phyloP scores from a whole-genome alignment of 2,329 filamentous ascomycete species.

The Colletotrichum neosansevieriae region DNA sequence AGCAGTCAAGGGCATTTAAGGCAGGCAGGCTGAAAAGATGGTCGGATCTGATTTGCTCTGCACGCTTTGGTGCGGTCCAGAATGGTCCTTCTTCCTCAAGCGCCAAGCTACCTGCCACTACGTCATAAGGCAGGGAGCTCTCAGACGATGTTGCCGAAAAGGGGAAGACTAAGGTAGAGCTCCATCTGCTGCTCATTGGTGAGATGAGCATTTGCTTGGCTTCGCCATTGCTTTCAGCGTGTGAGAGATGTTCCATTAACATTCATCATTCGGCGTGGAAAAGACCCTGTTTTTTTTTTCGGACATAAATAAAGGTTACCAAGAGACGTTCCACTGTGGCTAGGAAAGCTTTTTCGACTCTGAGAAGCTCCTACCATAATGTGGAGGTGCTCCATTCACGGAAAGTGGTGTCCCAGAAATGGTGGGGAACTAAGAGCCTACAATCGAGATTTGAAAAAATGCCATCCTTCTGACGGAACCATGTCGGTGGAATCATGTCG shows the following conservation, averaged over 20 bases:
- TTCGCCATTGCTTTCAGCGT: background rate
- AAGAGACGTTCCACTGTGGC: conserved; percentile 32
- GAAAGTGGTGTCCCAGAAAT: conserved; percentile 11
- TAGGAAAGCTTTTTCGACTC: conserved; percentile 8
- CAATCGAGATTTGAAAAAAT: conserved; percentile 39
- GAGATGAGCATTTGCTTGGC: conserved; percentile 3
- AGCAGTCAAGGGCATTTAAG: conserved; percentile 9
- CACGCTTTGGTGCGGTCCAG: conserved; percentile 36
- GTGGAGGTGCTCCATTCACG: conserved; percentile 30
- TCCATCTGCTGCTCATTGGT: conserved; percentile 11
- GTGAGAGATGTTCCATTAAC: conserved; percentile 5
- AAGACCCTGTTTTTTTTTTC: no score
- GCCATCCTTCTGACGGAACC: conserved; percentile 29
- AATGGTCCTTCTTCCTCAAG: conserved; percentile 32
- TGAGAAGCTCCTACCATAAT: conserved; percentile 19
- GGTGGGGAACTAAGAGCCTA: conserved; percentile 18
- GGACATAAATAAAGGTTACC: no score
- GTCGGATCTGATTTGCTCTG: conserved; percentile 15
- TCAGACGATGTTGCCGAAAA: conserved; percentile 14
- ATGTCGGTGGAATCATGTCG: background rate
- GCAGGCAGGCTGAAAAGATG: conserved; percentile 7
- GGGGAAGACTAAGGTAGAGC: background rate
- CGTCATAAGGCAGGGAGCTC: conserved; percentile 26
- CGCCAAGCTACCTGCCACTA: conserved; percentile 21
- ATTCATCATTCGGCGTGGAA: no score